phyloP scores from a whole-genome alignment of 73 alveolate species.

The Paramecium bursaria region DNA sequence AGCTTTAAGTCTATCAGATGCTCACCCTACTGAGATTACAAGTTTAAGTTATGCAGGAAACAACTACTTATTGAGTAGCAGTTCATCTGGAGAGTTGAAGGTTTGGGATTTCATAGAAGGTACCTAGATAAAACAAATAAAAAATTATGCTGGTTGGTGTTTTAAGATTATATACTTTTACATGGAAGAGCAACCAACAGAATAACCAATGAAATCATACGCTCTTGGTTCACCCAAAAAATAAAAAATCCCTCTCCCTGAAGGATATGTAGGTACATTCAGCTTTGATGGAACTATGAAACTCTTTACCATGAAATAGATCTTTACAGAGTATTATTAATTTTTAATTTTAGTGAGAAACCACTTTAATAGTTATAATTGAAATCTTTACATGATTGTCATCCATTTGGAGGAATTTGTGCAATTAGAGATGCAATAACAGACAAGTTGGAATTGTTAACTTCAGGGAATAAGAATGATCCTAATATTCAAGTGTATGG shows the following conservation, averaged over 20 bases:
- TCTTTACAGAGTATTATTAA: neutral
- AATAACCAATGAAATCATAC: conserved; percentile 8
- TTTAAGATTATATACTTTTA: conserved; percentile 55
- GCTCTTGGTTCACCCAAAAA: neutral
- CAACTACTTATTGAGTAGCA: conserved; percentile 39
- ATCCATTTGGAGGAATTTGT: conserved; percentile 71
- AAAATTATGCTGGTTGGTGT: conserved; percentile 67
- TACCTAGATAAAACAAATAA: conserved; percentile 18
- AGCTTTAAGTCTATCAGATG: conserved; percentile 56
- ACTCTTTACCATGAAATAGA: conserved; percentile 6
- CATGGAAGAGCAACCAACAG: conserved; percentile 44
- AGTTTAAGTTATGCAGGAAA: conserved; percentile 55
- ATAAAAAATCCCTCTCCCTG: neutral
- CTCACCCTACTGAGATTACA: conserved; percentile 65
- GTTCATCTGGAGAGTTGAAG: conserved; percentile 65
- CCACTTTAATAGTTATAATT: conserved; percentile 34
- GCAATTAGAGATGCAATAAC: conserved; percentile 55
- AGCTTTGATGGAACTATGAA: conserved; percentile 68
- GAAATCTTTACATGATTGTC: conserved; percentile 61
- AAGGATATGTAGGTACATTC: conserved; percentile 56
- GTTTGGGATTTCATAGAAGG: conserved; percentile 64
- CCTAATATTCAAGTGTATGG: conserved; percentile 28
- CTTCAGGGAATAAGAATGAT: conserved; percentile 40
- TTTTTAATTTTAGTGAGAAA: neutral
- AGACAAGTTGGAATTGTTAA: conserved; percentile 17